Evolutionary conservation across 73 alveolate species (phyloP).

Genomic region (Breviolum minutum): DNA sequence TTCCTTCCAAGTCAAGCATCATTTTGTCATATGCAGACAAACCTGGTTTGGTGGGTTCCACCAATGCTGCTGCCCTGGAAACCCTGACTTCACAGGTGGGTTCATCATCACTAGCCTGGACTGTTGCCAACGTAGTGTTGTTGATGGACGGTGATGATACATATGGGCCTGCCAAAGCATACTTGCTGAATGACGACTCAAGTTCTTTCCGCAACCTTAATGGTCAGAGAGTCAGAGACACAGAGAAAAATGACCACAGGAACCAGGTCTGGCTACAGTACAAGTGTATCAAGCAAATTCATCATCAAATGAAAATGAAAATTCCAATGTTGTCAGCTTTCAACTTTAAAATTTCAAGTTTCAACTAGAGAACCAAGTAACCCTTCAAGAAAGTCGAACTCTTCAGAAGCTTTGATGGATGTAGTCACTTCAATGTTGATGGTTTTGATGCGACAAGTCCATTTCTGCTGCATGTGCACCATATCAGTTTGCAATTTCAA

Average conservation of each 20-base stretch:
- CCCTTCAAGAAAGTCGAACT: neutral
- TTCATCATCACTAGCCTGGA: no score
- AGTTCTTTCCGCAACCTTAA: neutral
- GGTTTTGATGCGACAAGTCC: neutral
- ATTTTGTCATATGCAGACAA: neutral
- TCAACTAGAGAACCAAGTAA: neutral
- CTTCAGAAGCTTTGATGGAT: neutral
- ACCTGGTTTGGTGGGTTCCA: neutral
- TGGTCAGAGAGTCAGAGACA: no score
- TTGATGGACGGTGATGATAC: neutral
- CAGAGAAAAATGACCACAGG: neutral
- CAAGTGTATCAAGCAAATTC: neutral
- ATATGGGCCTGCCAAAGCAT: slow-evolving; percentile 1
- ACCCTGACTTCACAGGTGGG: neutral
- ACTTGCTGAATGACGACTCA: neutral
- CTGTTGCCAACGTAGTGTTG: neutral
- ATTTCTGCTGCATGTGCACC: slow-evolving; percentile 25
- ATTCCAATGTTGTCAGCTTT: no score
- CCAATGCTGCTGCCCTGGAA: neutral
- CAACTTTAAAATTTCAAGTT: no score
- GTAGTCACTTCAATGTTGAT: slow-evolving; percentile 16
- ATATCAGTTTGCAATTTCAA: slow-evolving; percentile 6
- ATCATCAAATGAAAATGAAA: neutral
- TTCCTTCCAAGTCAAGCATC: slow-evolving; percentile 5
- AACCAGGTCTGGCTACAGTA: neutral